phyloP scores from a whole-genome alignment of 768 basidiomycete species.

The Tricholoma flavovirens region DNA sequence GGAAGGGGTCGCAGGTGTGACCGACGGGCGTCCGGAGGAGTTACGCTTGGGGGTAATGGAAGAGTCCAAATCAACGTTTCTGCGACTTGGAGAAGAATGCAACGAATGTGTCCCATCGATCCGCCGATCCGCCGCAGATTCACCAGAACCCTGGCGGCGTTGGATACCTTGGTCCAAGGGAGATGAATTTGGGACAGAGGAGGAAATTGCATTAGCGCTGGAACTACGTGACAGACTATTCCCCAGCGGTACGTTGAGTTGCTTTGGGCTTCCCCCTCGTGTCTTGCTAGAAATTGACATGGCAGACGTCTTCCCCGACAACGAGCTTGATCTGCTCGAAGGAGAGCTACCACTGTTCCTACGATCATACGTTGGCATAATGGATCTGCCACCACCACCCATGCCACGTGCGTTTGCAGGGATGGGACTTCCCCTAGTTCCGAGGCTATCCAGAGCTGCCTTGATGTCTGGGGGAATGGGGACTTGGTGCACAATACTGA shows the following conservation, averaged over 20 bases:
- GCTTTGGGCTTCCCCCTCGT: conserved; percentile 52
- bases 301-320: conserved; percentile 29
- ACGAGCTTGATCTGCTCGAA: conserved; percentile 27
- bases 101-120: conserved; percentile 42
- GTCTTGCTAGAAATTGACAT: conserved; percentile 33
- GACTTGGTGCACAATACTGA: conserved; percentile 68
- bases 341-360: conserved; percentile 40
- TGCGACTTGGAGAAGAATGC: conserved; percentile 58
- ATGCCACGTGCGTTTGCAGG: conserved; percentile 26
- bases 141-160: conserved; percentile 38
- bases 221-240: conserved; percentile 35
- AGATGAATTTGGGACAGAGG: conserved; percentile 42
- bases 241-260: conserved; percentile 31
- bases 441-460: conserved; percentile 53
- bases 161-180: conserved; percentile 39
- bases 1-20: conserved; percentile 37
- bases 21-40: conserved; percentile 38
- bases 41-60: conserved; percentile 40
- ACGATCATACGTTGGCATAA: conserved; percentile 35
- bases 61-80: conserved; percentile 50
- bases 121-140: conserved; percentile 34
- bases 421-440: conserved; percentile 31
- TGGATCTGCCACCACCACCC: conserved; percentile 22
- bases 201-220: conserved; percentile 33
- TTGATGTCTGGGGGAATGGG: conserved; percentile 71